Conservation (phyloP, 352 stramenopile genomes). For the Plasmopara muralis region DNA sequence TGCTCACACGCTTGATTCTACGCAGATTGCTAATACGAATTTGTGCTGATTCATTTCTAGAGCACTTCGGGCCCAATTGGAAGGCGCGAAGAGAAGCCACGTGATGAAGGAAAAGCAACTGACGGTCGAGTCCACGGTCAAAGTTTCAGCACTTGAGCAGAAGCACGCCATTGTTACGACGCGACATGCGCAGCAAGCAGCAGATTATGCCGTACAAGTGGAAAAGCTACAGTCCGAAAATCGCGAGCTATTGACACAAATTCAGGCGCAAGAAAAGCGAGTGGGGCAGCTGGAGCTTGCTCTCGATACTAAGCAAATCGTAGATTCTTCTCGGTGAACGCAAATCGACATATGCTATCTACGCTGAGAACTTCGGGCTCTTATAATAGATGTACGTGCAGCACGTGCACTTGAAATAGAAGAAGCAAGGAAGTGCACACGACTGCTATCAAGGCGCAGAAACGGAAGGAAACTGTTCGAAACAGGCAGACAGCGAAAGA, state of each 20-base stretch:
- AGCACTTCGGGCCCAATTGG: slow-evolving; percentile 37
- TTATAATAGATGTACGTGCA: slow-evolving; percentile 20
- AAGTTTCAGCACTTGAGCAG: slow-evolving; percentile 43
- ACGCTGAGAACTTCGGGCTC: slow-evolving; percentile 3
- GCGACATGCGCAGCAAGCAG: slow-evolving; percentile 30
- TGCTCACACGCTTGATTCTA: no score
- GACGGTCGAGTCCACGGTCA: slow-evolving; percentile 35
- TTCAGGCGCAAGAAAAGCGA: slow-evolving; percentile 36
- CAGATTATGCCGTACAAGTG: slow-evolving; percentile 28
- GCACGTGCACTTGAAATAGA: slow-evolving; percentile 18
- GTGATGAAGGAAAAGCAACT: slow-evolving; percentile 45
- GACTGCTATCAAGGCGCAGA: slow-evolving; percentile 2
- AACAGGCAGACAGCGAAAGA: slow-evolving; percentile 20
- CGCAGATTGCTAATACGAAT: no score
- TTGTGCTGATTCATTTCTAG: slow-evolving; percentile 12
- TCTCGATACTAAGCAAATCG: slow-evolving; percentile 33
- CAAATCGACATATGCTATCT: slow-evolving; percentile 18
- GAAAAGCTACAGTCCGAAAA: slow-evolving; percentile 44
- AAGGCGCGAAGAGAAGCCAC: slow-evolving; percentile 27
- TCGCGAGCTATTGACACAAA: slow-evolving; percentile 28
- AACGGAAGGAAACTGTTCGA: slow-evolving; percentile 14
- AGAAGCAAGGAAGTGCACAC: slow-evolving; percentile 19
- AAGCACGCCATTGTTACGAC: slow-evolving; percentile 37
- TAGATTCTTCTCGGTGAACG: slow-evolving; percentile 31
- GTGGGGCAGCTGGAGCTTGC: slow-evolving; percentile 51